Evolutionary conservation across 805 yeast species (phyloP), one percentile per base, ranked within the genome.

Genomic region (Cyberlindnera petersonii): DNA sequence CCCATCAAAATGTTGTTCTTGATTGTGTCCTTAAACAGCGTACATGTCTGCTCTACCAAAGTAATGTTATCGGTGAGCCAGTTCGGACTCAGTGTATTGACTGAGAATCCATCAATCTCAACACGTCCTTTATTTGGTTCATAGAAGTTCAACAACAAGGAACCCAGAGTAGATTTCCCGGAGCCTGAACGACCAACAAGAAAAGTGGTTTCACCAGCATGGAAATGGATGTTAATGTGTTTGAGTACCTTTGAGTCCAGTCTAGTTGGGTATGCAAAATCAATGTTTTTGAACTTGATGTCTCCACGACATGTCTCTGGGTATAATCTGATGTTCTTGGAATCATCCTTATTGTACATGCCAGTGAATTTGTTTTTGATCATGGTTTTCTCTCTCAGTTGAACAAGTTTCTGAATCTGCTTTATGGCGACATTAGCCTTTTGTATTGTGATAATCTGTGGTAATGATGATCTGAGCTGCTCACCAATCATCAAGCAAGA

Each of bases 171-270:
- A 0, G 98, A 91, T 58, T 93, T 93, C 0, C 98, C 98, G 0
- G 89, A 80, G 0, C 99, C 99, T 0, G 97, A 88, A 44, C 72
- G 69, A 1, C 99, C 99, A 29, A 93, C 74, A 4, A 93, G 60
- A 50, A 76, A 91, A 1, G 81, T 76, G 6, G 74, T 54, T 23
- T 62, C 48, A 1, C 73, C 69, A 1, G 74, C 58, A 1, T 65
- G 59, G 24, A 88, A 63, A 2, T 49, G 48, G 19, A 83, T 40
- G n/a, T 59, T 53, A 1, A 82, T 64, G 33, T 71, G 50, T 0
- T 69, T 59, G 13, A 93, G 55, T 0, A 76, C 77, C 2, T 62
- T 60, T 1, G 60, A 58, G 2, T 64, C 64, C 0, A 68, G 66
- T 47, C 91, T 69, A 1, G 78, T 60, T 2, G 83, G 78, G 53